Percentiles rank a stretch among this genome's conserved stretches.
These are phyloP conservation scores for Anisodus tanguticus DNA, from an alignment of 257 asterid species.

Conservation along the genomic window DNA sequence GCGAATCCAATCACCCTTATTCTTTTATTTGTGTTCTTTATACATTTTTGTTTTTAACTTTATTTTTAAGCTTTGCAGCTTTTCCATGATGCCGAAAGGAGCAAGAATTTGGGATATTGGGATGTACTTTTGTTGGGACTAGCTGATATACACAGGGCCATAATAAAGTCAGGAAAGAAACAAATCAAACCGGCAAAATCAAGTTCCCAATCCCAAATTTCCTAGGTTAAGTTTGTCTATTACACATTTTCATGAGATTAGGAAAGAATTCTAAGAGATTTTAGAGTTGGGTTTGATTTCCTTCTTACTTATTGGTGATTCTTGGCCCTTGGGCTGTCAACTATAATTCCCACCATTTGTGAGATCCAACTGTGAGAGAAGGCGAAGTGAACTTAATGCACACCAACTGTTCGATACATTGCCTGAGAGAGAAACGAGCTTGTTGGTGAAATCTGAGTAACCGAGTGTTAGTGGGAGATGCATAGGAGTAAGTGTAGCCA, in stretches of 20 bases:
- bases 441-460: not conserved
- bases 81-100: too few relatives aligned
- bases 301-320: not conserved
- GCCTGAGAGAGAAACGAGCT: not conserved
- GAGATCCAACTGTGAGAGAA: not conserved
- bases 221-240: not conserved
- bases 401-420: not conserved
- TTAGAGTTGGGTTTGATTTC: not conserved
- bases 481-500: not conserved
- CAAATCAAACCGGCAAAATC: not conserved
- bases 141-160: too few relatives aligned
- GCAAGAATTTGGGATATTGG: too few relatives aligned
- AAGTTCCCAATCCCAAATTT: not conserved
- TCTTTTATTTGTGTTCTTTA: too few relatives aligned
- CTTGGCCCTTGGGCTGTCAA: not conserved
- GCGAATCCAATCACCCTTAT: too few relatives aligned
- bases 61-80: too few relatives aligned
- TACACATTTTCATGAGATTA: not conserved
- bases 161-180: too few relatives aligned
- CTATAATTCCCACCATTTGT: not conserved
- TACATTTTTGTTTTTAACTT: too few relatives aligned
- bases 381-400: not conserved
- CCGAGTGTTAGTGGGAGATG: not conserved
- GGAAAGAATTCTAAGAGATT: not conserved
- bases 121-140: too few relatives aligned